These are phyloP conservation scores for Adansonia grandidieri DNA, from an alignment of 441 rosid species.

Conservation along the genomic window DNA sequence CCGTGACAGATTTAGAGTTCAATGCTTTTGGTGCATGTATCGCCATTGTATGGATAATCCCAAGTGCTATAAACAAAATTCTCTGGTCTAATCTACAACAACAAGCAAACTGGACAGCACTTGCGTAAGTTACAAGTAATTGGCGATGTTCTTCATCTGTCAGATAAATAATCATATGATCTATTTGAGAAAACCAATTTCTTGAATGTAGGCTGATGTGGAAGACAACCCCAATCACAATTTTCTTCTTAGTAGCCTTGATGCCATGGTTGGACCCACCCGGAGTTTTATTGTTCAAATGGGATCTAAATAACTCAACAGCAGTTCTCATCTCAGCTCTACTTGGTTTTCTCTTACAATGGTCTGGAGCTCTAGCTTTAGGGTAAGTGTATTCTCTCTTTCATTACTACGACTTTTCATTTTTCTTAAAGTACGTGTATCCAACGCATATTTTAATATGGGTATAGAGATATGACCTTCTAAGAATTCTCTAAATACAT, in stretches of 20 bases:
- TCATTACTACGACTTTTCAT: no score
- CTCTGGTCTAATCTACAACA: conserved; percentile 95
- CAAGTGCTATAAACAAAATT: conserved; percentile 88
- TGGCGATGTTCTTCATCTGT: background rate
- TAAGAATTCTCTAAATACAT: no score
- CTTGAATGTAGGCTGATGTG: conserved; percentile 80
- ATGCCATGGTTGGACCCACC: conserved; percentile 99
- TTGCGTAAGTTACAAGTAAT: conserved; percentile 55
- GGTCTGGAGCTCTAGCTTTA: conserved; percentile 97
- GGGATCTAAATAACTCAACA: conserved; percentile 68
- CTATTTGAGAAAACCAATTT: conserved; percentile 17
- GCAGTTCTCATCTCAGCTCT: conserved; percentile 77
- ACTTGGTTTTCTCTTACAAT: conserved; percentile 90
- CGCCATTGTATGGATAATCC: conserved; percentile 85
- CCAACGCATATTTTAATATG: no score
- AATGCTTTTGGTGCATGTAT: conserved; percentile 78
- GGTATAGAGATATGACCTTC: no score
- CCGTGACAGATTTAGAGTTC: conserved; percentile 86
- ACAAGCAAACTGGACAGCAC: conserved; percentile 89
- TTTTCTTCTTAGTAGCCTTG: conserved; percentile 77
- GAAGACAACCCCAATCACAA: conserved; percentile 90
- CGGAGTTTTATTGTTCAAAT: conserved; percentile 69
- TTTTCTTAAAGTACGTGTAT: no score
- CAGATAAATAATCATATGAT: background rate
- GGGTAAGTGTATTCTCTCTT: conserved; percentile 50